Percentiles rank a stretch among this genome's conserved stretches.
Evolutionary conservation across 805 yeast genomes (phyloP).

Genomic region (Lipomyces chichibuensis): DNA sequence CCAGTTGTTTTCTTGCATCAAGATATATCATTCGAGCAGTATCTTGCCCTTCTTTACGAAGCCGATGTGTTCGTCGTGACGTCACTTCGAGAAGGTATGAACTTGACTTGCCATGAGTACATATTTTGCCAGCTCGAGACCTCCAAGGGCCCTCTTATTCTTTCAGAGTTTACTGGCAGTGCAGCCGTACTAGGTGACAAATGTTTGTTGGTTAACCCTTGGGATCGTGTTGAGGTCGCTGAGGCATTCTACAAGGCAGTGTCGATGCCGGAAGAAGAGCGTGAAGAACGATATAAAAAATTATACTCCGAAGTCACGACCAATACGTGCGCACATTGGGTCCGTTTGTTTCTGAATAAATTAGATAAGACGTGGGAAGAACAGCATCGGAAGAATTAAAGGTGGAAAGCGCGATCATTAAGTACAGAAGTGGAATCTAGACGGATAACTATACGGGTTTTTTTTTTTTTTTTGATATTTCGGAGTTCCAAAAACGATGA

Average conservation of each 20-base stretch:
- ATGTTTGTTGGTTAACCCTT: constrained; percentile 80
- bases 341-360: constrained; percentile 25
- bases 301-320: constrained; percentile 31
- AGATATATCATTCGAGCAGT: constrained; percentile 87
- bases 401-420: neutral
- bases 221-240: constrained; percentile 75
- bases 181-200: constrained; percentile 75
- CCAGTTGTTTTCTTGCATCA: constrained; percentile 79
- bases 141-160: constrained; percentile 67
- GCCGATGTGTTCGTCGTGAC: constrained; percentile 88
- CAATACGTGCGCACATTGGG: constrained; percentile 36
- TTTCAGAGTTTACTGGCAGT: constrained; percentile 94
- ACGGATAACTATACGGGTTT: neutral
- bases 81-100: constrained; percentile 95
- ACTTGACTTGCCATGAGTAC: constrained; percentile 93
- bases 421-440: neutral
- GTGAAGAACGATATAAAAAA: constrained; percentile 59
- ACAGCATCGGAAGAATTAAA: constrained; percentile 9
- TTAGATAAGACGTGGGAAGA: constrained; percentile 22
- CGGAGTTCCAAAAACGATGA: neutral
- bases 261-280: constrained; percentile 64
- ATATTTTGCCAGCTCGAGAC: constrained; percentile 63
- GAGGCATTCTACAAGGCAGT: constrained; percentile 66
- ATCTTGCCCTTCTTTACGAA: constrained; percentile 79
- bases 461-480: neutral